Evolutionary conservation across 495 filamentous ascomycete genomes (phyloP).

Genomic region (Penicillium egyptiacum): DNA sequence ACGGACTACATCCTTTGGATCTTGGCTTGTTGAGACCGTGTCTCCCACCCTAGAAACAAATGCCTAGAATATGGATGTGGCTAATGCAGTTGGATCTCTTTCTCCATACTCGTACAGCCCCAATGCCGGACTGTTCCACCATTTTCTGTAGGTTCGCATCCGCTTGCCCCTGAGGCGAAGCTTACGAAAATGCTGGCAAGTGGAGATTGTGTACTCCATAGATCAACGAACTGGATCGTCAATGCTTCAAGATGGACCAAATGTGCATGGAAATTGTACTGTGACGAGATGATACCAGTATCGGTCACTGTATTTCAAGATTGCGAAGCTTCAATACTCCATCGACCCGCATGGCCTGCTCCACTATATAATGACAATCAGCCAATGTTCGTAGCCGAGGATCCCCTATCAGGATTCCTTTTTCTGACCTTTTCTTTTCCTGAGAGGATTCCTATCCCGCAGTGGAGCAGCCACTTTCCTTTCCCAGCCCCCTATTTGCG

Average conservation of each 20-base stretch:
- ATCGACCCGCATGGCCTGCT: slow-evolving; percentile 5
- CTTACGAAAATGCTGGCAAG: background rate
- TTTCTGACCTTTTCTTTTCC: background rate
- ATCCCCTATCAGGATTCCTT: slow-evolving; percentile 2
- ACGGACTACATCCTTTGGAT: background rate
- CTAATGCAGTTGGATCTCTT: background rate
- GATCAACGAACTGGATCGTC: slow-evolving; percentile 18
- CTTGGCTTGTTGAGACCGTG: background rate
- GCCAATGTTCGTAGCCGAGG: slow-evolving; percentile 5
- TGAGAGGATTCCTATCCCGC: background rate
- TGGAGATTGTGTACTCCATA: slow-evolving; percentile 1
- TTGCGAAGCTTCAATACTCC: slow-evolving; percentile 2
- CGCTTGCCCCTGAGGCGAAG: background rate
- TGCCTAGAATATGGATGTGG: background rate
- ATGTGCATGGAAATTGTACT: background rate
- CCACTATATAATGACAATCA: slow-evolving; percentile 4
- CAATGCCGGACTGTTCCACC: background rate
- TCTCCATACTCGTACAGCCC: background rate
- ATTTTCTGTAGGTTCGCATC: background rate
- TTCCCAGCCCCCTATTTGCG: slow-evolving; percentile 7
- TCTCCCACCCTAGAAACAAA: background rate
- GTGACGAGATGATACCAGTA: slow-evolving; percentile 6
- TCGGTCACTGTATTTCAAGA: slow-evolving; percentile 19
- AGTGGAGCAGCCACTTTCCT: slow-evolving; percentile 2
- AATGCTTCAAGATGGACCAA: background rate